Percentiles rank a stretch among this genome's conserved stretches.
Evolutionary conservation across 495 filamentous ascomycete species (phyloP).

Genomic region (Lasiosphaeria miniovina): DNA sequence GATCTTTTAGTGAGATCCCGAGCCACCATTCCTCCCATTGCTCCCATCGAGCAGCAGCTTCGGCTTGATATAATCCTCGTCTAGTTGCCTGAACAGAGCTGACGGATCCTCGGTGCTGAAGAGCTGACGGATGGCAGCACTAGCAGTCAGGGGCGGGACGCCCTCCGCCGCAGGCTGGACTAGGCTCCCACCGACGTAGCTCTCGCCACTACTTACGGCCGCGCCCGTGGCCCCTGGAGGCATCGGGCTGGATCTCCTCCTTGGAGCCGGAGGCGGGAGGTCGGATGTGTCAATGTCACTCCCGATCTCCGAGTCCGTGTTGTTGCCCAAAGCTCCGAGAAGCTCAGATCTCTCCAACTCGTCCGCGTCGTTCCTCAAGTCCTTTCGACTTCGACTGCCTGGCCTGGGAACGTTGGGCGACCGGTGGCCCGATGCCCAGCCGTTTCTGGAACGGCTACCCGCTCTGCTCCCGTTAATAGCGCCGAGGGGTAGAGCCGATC

Average conservation of each 20-base stretch:
- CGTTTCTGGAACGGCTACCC: constrained; percentile 32
- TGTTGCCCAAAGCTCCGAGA: constrained; percentile 55
- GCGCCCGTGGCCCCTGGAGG: constrained; percentile 24
- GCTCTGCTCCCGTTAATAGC: constrained; percentile 40
- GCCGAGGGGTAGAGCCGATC: constrained; percentile 54
- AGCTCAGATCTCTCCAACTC: constrained; percentile 64
- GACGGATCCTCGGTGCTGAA: constrained; percentile 80
- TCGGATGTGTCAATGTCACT: constrained; percentile 65
- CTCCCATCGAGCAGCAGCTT: constrained; percentile 75
- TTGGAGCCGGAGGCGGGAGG: constrained; percentile 50
- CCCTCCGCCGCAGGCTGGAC: constrained; percentile 32
- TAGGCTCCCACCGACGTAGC: constrained; percentile 20
- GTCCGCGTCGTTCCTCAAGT: constrained; percentile 31
- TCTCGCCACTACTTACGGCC: constrained; percentile 18
- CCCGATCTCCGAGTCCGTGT: constrained; percentile 59
- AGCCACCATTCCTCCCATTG: constrained; percentile 26
- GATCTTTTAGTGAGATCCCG: constrained; percentile 1
- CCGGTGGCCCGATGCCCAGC: constrained; percentile 53
- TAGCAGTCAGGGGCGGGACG: constrained; percentile 58
- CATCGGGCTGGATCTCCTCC: constrained; percentile 55
- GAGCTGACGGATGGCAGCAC: constrained; percentile 64
- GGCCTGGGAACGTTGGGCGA: constrained; percentile 42
- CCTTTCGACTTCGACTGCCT: constrained; percentile 50
- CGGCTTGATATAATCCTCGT: constrained; percentile 96
- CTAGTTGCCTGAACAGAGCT: constrained; percentile 86